Evolutionary conservation across 495 filamentous ascomycete genomes (phyloP).

Genomic region (Sporormia fimetaria): DNA sequence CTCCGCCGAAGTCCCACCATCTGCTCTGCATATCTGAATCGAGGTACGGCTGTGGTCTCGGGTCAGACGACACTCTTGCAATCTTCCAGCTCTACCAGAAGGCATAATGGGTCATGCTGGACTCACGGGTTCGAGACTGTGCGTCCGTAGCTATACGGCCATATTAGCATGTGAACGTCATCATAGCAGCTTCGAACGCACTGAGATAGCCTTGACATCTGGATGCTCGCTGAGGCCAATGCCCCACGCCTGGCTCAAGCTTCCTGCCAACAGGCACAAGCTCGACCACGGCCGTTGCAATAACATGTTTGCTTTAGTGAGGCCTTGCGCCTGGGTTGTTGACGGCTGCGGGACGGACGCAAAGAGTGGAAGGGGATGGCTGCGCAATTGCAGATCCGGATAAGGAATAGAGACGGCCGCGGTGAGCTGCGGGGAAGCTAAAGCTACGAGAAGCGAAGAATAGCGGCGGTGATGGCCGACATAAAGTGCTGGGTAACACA

Average conservation of each 20-base stretch:
- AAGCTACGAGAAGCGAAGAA: slow-evolving; percentile 19
- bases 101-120: neutral
- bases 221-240: slow-evolving; percentile 27
- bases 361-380: slow-evolving; percentile 11
- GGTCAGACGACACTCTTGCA: neutral
- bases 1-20: slow-evolving; percentile 98
- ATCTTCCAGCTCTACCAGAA: neutral
- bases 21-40: slow-evolving; percentile 97
- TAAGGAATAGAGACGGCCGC: neutral
- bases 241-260: slow-evolving; percentile 8
- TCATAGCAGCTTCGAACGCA: slow-evolving; percentile 22
- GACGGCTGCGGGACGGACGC: neutral
- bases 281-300: slow-evolving; percentile 23
- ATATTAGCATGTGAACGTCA: neutral
- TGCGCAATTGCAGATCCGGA: slow-evolving; percentile 10
- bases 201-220: slow-evolving; percentile 48
- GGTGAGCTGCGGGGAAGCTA: neutral
- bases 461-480: slow-evolving; percentile 13
- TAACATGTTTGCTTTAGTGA: slow-evolving; percentile 12
- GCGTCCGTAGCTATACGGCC: slow-evolving; percentile 56
- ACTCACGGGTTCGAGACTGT: slow-evolving; percentile 45
- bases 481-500: slow-evolving; percentile 9
- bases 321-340: neutral
- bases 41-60: slow-evolving; percentile 67
- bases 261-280: slow-evolving; percentile 25